phyloP scores from a whole-genome alignment of 2,329 filamentous ascomycete genomes.

The Alternaria sp. region DNA sequence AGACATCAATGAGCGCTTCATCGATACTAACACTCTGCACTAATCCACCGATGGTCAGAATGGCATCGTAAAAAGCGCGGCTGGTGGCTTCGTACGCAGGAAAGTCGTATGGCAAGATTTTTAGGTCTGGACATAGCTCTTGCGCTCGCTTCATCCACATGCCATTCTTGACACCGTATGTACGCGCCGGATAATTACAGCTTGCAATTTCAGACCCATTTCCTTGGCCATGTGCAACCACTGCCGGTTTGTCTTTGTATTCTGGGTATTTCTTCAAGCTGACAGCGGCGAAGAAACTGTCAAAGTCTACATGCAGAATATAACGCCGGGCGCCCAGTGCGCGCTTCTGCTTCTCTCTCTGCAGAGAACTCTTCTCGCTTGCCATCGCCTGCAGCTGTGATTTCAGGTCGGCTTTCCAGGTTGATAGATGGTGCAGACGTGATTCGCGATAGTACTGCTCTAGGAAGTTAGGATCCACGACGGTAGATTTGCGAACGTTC shows the following conservation, averaged over 20 bases:
- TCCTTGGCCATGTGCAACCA: conserved; percentile 86
- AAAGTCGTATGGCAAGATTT: conserved; percentile 95
- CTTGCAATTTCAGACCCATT: conserved; percentile 94
- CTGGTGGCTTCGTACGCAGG: conserved; percentile 93
- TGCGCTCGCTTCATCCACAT: conserved; percentile 99
- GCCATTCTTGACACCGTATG: conserved; percentile 90
- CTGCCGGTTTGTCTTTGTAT: conserved; percentile 78
- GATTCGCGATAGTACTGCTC: conserved; percentile 96
- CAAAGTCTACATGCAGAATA: conserved; percentile 95
- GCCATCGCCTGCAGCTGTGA: conserved; percentile 83
- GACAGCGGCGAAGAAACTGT: conserved; percentile 97
- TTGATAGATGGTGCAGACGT: conserved; percentile 90
- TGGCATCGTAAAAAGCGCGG: conserved; percentile 82
- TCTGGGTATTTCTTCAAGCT: conserved; percentile 82
- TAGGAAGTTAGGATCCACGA: conserved; percentile 90
- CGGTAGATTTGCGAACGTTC: conserved; percentile 84
- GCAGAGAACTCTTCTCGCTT: conserved; percentile 68
- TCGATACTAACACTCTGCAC: conserved; percentile 98
- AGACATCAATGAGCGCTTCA: conserved; percentile 89
- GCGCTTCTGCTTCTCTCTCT: conserved; percentile 62
- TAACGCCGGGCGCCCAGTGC: conserved; percentile 75
- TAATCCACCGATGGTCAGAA: conserved; percentile 78
- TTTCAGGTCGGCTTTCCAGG: conserved; percentile 96
- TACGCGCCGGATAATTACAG: conserved; percentile 91
- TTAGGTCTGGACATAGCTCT: conserved; percentile 82